Conservation (phyloP, 2,329 filamentous ascomycete species). For the Aspergillus piperis region DNA sequence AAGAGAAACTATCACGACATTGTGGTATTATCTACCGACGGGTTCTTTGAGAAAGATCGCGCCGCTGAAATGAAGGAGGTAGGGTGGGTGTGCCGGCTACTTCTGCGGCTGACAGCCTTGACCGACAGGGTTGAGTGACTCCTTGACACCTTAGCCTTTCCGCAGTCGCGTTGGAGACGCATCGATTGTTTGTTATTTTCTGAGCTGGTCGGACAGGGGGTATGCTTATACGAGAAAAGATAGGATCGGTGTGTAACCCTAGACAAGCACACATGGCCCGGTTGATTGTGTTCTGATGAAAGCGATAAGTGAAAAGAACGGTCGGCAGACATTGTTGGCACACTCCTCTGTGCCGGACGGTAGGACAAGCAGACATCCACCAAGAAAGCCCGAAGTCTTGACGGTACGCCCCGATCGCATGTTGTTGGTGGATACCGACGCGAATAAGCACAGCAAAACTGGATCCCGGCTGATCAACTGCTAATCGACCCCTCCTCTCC, state of each 20-base stretch:
- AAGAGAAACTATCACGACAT: neutral
- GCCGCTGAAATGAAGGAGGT: neutral
- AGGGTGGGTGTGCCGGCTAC: neutral
- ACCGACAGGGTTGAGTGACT: neutral
- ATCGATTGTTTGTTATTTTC: neutral
- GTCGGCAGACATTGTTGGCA: neutral
- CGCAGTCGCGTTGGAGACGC: neutral
- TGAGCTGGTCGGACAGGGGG: neutral
- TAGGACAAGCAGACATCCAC: neutral
- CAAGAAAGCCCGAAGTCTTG: neutral
- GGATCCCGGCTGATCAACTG: conserved; percentile 1
- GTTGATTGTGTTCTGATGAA: neutral
- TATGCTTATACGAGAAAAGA: neutral
- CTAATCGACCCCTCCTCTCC: neutral
- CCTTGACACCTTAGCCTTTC: neutral
- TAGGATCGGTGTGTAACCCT: neutral
- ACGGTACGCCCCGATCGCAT: neutral
- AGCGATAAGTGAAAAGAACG: neutral
- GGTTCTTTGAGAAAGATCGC: neutral
- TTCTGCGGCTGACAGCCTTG: neutral
- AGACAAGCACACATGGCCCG: neutral
- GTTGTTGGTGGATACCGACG: neutral
- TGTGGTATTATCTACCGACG: too few species aligned
- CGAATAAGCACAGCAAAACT: conserved; percentile 1
- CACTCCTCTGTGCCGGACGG: neutral